Percentiles rank a stretch among this genome's conserved stretches.
phyloP scores from a whole-genome alignment of 1,284 basidiomycete species.

The Marasmius sp. region DNA sequence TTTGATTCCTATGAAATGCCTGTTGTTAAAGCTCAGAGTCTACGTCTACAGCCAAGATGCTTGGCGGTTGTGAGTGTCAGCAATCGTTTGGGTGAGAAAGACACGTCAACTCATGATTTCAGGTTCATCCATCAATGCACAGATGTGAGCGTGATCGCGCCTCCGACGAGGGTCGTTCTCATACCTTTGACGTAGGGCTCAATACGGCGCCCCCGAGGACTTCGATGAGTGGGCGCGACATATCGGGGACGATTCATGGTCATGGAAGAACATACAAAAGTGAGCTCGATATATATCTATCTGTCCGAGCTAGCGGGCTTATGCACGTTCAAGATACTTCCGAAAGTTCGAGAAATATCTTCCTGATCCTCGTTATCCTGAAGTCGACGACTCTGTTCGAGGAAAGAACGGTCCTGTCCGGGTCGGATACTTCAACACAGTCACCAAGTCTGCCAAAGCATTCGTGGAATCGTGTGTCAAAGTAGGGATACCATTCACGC shows the following conservation, averaged over 20 bases:
- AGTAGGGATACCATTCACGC: constrained; percentile 46
- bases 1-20: not conserved
- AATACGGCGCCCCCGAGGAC: constrained; percentile 66
- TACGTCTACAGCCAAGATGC: constrained; percentile 49
- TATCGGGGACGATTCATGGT: constrained; percentile 60
- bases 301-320: not conserved
- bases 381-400: constrained; percentile 42
- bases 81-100: not conserved
- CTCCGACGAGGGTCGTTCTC: constrained; percentile 1
- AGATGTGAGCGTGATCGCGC: constrained; percentile 43
- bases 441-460: constrained; percentile 33
- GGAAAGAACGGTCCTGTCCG: constrained; percentile 52
- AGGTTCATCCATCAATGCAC: constrained; percentile 69
- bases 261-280: constrained; percentile 55
- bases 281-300: constrained; percentile 20
- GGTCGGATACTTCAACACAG: constrained; percentile 41
- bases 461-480: constrained; percentile 49
- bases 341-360: constrained; percentile 58
- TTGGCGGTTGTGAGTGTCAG: constrained; percentile 64
- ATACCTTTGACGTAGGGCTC: constrained; percentile 44
- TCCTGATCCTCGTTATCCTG: constrained; percentile 45
- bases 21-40: not conserved
- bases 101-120: not conserved
- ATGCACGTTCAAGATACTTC: constrained; percentile 48
- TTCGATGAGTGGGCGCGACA: constrained; percentile 68